Conservation (phyloP, 768 basidiomycete genomes). For the Clavaria fumosa region DNA sequence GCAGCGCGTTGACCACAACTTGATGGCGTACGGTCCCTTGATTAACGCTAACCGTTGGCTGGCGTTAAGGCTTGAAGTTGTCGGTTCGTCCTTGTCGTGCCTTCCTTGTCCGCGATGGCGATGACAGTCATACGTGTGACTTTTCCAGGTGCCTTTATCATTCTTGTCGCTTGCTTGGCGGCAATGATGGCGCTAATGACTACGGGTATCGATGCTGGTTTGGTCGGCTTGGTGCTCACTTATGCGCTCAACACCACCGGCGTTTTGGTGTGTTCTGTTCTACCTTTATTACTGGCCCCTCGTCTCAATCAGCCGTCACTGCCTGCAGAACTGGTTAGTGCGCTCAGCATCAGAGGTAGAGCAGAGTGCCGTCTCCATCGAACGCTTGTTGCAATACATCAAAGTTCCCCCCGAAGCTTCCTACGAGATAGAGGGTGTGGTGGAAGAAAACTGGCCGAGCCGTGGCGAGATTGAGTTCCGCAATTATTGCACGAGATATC, state of each 20-base stretch:
- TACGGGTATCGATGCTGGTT: constrained; percentile 69
- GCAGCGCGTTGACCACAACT: constrained; percentile 70
- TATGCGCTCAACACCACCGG: constrained; percentile 77
- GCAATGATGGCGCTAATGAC: constrained; percentile 58
- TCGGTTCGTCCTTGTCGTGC: too few species aligned
- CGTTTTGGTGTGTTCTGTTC: constrained; percentile 36
- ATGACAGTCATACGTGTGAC: too few species aligned
- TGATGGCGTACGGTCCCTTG: constrained; percentile 61
- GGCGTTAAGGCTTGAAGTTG: constrained; percentile 68
- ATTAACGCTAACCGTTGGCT: constrained; percentile 75
- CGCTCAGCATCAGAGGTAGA: constrained; percentile 78
- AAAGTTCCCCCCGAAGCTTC: constrained; percentile 62
- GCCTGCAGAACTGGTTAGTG: constrained; percentile 60
- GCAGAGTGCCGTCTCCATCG: constrained; percentile 80
- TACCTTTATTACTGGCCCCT: neutral
- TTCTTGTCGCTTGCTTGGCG: constrained; percentile 52
- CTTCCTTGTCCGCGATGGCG: too few species aligned
- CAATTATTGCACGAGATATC: constrained; percentile 63
- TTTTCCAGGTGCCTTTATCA: constrained; percentile 70
- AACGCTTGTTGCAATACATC: constrained; percentile 75
- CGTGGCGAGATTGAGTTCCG: constrained; percentile 61
- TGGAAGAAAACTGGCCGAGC: constrained; percentile 51
- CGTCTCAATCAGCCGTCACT: too few species aligned
- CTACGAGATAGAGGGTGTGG: constrained; percentile 45
- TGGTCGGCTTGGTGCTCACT: constrained; percentile 75